phyloP scores from a whole-genome alignment of 2,329 filamentous ascomycete genomes.

The Ophiostoma triangulosporum region DNA sequence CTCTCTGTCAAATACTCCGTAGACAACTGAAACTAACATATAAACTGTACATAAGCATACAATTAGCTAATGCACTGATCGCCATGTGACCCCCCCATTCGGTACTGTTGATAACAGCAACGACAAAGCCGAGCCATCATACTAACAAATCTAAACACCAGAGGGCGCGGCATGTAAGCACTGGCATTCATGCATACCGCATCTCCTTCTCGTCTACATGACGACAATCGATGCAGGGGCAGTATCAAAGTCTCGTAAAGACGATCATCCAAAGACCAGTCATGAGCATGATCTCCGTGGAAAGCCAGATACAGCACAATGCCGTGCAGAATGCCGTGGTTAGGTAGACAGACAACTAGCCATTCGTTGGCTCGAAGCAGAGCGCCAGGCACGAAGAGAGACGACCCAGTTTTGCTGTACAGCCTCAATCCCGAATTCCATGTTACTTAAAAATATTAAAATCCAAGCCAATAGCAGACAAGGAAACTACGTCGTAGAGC shows the following conservation, averaged over 20 bases:
- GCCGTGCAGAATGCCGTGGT: background rate
- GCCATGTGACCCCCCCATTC: background rate
- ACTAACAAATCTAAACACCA: background rate
- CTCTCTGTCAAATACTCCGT: background rate
- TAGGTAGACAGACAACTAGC: background rate
- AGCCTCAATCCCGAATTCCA: background rate
- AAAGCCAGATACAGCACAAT: background rate
- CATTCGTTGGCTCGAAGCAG: background rate
- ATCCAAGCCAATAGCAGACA: too few species aligned
- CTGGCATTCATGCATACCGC: background rate
- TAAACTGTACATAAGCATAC: background rate
- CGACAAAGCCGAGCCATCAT: too few species aligned
- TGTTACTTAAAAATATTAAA: too few species aligned
- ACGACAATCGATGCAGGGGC: background rate
- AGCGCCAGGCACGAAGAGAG: background rate
- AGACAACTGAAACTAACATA: background rate
- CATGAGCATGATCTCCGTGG: background rate
- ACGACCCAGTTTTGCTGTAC: background rate
- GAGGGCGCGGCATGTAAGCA: background rate
- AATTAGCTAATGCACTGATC: background rate
- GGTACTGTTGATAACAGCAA: background rate
- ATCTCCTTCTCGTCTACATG: background rate
- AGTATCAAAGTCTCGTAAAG: background rate
- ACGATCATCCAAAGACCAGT: background rate
- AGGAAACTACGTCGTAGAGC: too few species aligned